Percentiles rank a stretch among this genome's conserved stretches.
Evolutionary conservation across 2,329 filamentous ascomycete species (phyloP).

Genomic region (Rachicladosporium sp.): DNA sequence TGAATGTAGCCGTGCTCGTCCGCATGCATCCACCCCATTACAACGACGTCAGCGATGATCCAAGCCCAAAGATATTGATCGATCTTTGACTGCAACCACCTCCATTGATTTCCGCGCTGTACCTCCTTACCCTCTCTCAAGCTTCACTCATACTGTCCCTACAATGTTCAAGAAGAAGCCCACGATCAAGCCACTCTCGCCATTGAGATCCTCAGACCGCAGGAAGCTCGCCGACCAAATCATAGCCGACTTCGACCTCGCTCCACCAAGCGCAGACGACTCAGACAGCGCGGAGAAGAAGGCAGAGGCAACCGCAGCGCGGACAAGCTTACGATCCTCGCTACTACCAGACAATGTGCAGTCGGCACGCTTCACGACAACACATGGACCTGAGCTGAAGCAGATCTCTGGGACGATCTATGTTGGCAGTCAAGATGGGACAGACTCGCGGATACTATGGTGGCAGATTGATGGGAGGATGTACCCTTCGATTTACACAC

Average conservation of each 20-base stretch:
- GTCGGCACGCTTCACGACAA: slow-evolving; percentile 54
- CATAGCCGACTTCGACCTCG: slow-evolving; percentile 47
- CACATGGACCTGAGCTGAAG: slow-evolving; percentile 48
- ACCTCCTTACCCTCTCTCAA: not conserved
- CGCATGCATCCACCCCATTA: too few relatives aligned
- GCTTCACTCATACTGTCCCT: too few relatives aligned
- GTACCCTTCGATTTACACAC: slow-evolving; percentile 47
- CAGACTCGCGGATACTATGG: slow-evolving; percentile 52
- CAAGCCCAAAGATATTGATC: too few relatives aligned
- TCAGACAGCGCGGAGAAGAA: slow-evolving; percentile 29
- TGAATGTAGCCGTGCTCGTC: too few relatives aligned
- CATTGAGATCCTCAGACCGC: slow-evolving; percentile 54
- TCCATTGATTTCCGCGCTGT: not conserved
- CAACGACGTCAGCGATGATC: too few relatives aligned
- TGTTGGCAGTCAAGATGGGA: slow-evolving; percentile 45
- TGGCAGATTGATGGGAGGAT: slow-evolving; percentile 47
- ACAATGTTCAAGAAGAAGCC: slow-evolving; percentile 29
- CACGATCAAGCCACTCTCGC: slow-evolving; percentile 52
- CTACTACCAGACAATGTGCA: slow-evolving; percentile 52
- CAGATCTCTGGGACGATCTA: slow-evolving; percentile 53
- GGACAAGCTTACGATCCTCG: slow-evolving; percentile 43
- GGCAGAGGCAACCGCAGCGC: slow-evolving; percentile 30
- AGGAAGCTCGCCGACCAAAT: slow-evolving; percentile 56
- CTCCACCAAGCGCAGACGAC: slow-evolving; percentile 15
- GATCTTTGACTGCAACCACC: too few relatives aligned